These are phyloP conservation scores for Madurella fahalii DNA, from an alignment of 2,329 filamentous ascomycete genomes.

Conservation along the genomic window DNA sequence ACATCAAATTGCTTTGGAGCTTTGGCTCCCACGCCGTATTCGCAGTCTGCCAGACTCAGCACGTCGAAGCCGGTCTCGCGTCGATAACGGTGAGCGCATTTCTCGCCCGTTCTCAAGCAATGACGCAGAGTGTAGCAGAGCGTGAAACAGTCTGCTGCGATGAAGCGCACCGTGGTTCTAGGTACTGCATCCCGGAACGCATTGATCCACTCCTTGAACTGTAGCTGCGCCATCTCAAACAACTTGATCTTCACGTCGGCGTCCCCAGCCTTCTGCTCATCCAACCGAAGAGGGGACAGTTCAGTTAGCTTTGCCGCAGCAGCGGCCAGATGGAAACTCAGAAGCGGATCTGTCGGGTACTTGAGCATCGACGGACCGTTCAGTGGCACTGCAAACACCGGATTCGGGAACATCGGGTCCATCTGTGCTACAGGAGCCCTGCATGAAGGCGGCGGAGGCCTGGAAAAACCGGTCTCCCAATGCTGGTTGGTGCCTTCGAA, in stretches of 20 bases:
- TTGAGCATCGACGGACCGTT: conserved; percentile 36
- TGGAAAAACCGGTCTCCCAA: conserved; percentile 10
- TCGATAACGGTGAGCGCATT: conserved; percentile 40
- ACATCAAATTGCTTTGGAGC: conserved; percentile 48
- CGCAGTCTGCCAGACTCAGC: conserved; percentile 39
- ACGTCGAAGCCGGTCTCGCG: conserved; percentile 36
- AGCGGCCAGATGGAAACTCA: conserved; percentile 55
- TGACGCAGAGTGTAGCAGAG: conserved; percentile 51
- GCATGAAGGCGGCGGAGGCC: neutral
- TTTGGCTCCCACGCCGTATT: conserved; percentile 35
- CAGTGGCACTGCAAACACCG: conserved; percentile 39
- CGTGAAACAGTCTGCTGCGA: conserved; percentile 45
- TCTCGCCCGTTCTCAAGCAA: conserved; percentile 27
- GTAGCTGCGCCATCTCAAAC: conserved; percentile 35
- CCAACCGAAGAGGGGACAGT: conserved; percentile 36
- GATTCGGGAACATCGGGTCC: conserved; percentile 33
- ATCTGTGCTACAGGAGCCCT: neutral
- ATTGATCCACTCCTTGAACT: conserved; percentile 45
- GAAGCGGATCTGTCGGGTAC: conserved; percentile 43
- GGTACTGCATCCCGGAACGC: conserved; percentile 35
- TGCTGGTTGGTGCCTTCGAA: conserved; percentile 7
- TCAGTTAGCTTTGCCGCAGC: conserved; percentile 38
- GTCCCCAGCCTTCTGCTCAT: neutral
- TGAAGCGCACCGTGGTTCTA: conserved; percentile 42
- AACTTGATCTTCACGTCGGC: conserved; percentile 9